A percentile compares a stretch with the other conserved stretches of the same genome.
Conservation (phyloP, 2,329 filamentous ascomycete genomes). For the Epichloe sp. region DNA sequence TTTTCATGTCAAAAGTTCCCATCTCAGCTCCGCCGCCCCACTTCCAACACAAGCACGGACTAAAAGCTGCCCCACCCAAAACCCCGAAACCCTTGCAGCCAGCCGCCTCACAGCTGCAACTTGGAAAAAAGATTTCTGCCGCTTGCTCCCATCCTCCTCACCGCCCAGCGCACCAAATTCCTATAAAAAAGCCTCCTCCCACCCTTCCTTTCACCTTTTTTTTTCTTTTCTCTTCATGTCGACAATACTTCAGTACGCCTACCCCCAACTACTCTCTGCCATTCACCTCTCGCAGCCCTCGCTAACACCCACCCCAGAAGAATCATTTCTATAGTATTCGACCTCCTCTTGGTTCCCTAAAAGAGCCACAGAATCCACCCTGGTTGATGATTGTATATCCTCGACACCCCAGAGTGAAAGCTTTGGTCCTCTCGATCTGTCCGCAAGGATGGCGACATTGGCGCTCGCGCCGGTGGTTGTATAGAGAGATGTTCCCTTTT, state of each 20-base stretch:
- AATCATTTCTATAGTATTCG: slow-evolving; percentile 99
- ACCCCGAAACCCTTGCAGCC: no score
- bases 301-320: slow-evolving; percentile 33
- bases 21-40: no score
- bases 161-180: slow-evolving; percentile 1
- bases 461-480: slow-evolving; percentile 31
- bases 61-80: no score
- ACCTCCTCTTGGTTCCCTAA: slow-evolving; percentile 84
- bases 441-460: slow-evolving; percentile 46
- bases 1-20: no score
- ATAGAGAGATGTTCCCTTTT: slow-evolving; percentile 52
- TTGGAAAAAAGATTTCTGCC: no score
- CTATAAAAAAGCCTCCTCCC: slow-evolving; percentile 28
- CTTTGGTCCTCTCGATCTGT: slow-evolving; percentile 44
- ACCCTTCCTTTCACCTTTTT: slow-evolving; percentile 23
- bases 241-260: slow-evolving; percentile 46
- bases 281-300: not conserved
- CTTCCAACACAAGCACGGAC: no score
- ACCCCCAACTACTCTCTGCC: slow-evolving; percentile 18
- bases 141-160: not conserved
- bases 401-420: slow-evolving; percentile 83
- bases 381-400: slow-evolving; percentile 87
- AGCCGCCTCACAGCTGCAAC: no score
- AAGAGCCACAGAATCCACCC: slow-evolving; percentile 89
- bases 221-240: slow-evolving; percentile 41